Percentiles rank a stretch among this genome's conserved stretches.
Conservation (phyloP, 2,329 filamentous ascomycete genomes). For the Fusarium falciforme region DNA sequence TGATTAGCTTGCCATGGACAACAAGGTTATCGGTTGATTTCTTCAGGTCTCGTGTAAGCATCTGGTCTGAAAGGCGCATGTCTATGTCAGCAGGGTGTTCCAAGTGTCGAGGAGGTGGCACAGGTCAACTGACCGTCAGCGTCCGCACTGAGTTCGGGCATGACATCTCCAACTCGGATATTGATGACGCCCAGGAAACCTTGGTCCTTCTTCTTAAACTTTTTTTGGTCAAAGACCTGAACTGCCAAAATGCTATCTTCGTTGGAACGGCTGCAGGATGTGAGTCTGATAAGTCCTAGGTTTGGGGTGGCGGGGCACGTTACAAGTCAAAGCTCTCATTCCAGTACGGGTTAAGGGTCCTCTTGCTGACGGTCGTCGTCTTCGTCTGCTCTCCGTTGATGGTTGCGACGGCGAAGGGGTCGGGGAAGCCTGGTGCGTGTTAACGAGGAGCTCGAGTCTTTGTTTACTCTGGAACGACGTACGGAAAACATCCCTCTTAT, state of each 20-base stretch:
- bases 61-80: constrained; percentile 76
- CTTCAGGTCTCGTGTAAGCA: constrained; percentile 96
- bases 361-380: constrained; percentile 97
- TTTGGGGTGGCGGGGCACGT: constrained; percentile 52
- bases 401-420: constrained; percentile 97
- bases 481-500: constrained; percentile 99
- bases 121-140: constrained; percentile 80
- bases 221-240: constrained; percentile 99
- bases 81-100: constrained; percentile 44
- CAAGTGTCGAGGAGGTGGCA: constrained; percentile 22
- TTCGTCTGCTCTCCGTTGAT: constrained; percentile 98
- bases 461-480: constrained; percentile 57
- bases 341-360: constrained; percentile 99
- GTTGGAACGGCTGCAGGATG: constrained; percentile 76
- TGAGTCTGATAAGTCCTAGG: constrained; percentile 20
- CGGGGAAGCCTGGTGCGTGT: constrained; percentile 81
- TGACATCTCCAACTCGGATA: constrained; percentile 92
- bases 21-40: constrained; percentile 98
- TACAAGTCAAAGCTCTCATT: constrained; percentile 99
- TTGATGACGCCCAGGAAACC: constrained; percentile 98
- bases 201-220: constrained; percentile 99
- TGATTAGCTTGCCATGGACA: constrained; percentile 96
- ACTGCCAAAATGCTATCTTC: constrained; percentile 98
- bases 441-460: constrained; percentile 36
- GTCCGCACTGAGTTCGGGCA: constrained; percentile 84